Percentiles rank a stretch among this genome's conserved stretches.
These are phyloP conservation scores for Moniliella sp. DNA, from an alignment of 1,284 basidiomycete species.

Conservation along the genomic window DNA sequence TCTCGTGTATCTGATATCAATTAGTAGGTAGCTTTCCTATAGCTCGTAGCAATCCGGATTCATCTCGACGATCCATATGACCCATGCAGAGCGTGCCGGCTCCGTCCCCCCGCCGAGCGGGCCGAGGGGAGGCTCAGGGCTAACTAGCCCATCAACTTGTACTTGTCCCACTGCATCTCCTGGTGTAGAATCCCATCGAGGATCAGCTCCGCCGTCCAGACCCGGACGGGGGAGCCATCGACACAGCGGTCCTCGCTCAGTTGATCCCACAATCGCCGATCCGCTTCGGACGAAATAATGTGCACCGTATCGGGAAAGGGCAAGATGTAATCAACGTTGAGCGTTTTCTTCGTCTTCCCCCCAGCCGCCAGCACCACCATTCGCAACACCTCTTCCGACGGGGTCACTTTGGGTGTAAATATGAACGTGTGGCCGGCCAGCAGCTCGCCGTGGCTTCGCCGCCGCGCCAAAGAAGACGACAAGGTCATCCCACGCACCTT, in stretches of 20 bases:
- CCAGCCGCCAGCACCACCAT: conserved; percentile 6
- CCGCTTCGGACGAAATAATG: conserved; percentile 4
- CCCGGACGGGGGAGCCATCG: not conserved
- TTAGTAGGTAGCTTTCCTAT: too few relatives aligned
- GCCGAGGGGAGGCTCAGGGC: not conserved
- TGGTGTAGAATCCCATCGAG: conserved; percentile 6
- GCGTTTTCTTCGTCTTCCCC: conserved; percentile 1
- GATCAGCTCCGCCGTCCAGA: conserved; percentile 7
- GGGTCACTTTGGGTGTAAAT: conserved; percentile 3
- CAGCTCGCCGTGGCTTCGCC: conserved; percentile 2
- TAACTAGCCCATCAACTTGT: not conserved
- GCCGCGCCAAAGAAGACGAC: conserved; percentile 1
- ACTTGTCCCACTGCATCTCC: conserved; percentile 4
- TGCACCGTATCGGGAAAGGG: conserved; percentile 1
- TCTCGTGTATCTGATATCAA: too few relatives aligned
- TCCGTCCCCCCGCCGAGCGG: too few relatives aligned
- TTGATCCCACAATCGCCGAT: conserved; percentile 1
- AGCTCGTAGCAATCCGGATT: too few relatives aligned
- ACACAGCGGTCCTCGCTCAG: conserved; percentile 2
- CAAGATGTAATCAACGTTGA: conserved; percentile 1
- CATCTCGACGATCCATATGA: too few relatives aligned
- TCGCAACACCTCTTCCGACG: conserved; percentile 3
- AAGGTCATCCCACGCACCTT: conserved; percentile 4
- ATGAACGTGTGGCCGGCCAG: conserved; percentile 5
- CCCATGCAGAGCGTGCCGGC: too few relatives aligned